Evolutionary conservation across 2,329 filamentous ascomycete genomes (phyloP), one percentile per base, ranked within the genome.

Genomic region (Trichoderma lentiforme): DNA sequence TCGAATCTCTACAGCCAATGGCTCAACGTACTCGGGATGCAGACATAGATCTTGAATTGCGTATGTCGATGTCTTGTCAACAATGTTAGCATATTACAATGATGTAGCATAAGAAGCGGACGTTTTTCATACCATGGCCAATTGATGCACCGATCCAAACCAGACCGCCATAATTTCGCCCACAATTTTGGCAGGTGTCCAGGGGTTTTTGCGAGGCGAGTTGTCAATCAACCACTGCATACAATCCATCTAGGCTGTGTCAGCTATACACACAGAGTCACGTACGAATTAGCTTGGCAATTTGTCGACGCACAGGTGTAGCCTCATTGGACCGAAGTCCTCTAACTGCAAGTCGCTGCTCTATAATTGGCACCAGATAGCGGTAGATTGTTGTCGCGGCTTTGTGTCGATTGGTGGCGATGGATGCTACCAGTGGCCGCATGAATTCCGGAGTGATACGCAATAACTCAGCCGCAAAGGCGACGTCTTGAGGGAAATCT

Each of bases 151-250:
- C 4, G 73, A 71, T 36, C 71, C 58, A 47, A 73, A 71, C 71
- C 73, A 74, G 21, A 74, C 53, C 1, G 73, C 73, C 67, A 73
- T 74, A n/a, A 71, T 60, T n/a, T 74, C 73, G 2, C 57, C 39
- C 3, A 70, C 60, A 63, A 70, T 70, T 51, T 53, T 64, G 12
- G 51, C 57, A 24, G 73, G 30, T 7, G 57, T 43, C 73, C 73
- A 74, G 24, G 71, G 68, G 1, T 34, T 51, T 51, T 71, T 68
- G 43, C 43, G 43, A 51, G 43, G 43, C 3, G 43, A 51, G 18
- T 1, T 51, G 9, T 51, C n/a, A 51, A 51, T 51, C n/a, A 51
- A 21, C 43, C 43, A 51, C 3, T 51, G 43, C 43, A 51, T 51
- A 1, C 43, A 51, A 4, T 51, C 43, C 43, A 2, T 51, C 43